Base-by-base conservation (phyloP, 257 asterid species). In the Capsicum pubescens region DNA sequence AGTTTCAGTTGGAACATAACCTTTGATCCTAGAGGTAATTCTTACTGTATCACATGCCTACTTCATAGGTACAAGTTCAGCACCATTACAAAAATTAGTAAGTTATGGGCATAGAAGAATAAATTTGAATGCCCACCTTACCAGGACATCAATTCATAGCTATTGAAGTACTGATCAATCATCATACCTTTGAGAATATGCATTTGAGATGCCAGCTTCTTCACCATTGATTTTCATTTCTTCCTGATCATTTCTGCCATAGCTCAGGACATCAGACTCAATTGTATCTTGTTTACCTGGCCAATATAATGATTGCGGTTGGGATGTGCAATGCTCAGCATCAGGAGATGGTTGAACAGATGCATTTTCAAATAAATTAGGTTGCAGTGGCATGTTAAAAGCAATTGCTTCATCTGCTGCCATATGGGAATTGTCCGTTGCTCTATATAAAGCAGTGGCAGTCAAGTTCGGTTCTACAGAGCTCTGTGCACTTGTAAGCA, bases 131-230 rank as follows among this genome's bases (percentile, higher is more conserved):
- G 4, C 13, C 58, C 66, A 81, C 63, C 21, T 80, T 58, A 52
- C 42, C 35, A 19, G 70, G 56, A 59, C 32, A 68, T 55, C 54
- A 70, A 44, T 55, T 16, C 35, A 57, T 54, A 60, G 68, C 19
- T 26, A 61, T 19, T 58, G 52, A 70, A 32, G 32, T 19, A 11
- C 60, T 44, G 57, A 86, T 36, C 26, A 66, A 56, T 44, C 46
- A 46, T 61, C 9, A 92, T 88, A 94, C 99, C 94, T 92, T 87
- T 95, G 97, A 55, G 98, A 94, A 82, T 90, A 91, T 63, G 84
- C 88, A 87, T 85, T 88, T 67, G 99, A 90, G 83, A 84, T 71
- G 63, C 87, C 87, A 81, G 92, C 84, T 86, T 89, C 94, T 69
- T 86, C 93, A 72, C 79, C 88, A 46, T 87, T 92, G 60, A 83